Percentiles rank a stretch among this genome's conserved stretches.
Conservation (phyloP, 768 basidiomycete genomes). For the Chalciporus chontae region DNA sequence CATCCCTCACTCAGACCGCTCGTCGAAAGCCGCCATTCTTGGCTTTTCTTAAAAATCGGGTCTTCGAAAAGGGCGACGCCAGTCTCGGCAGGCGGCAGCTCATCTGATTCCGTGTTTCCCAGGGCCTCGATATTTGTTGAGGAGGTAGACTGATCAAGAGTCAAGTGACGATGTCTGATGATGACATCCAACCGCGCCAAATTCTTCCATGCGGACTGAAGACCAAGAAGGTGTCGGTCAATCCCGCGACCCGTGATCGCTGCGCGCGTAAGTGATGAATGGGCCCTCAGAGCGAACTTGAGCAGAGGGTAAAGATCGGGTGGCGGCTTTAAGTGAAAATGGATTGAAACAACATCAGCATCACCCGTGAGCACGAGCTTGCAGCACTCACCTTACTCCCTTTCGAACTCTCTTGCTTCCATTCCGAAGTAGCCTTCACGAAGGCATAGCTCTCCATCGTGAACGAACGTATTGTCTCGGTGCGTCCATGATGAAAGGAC, state of each 20-base stretch:
- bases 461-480: slow-evolving; percentile 82
- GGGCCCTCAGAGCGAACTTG: slow-evolving; percentile 63
- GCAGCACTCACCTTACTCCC: slow-evolving; percentile 11
- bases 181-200: slow-evolving; percentile 26
- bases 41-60: slow-evolving; percentile 65
- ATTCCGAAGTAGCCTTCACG: slow-evolving; percentile 19
- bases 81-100: background rate
- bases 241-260: slow-evolving; percentile 81
- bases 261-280: slow-evolving; percentile 68
- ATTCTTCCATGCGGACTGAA: slow-evolving; percentile 57
- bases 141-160: slow-evolving; percentile 1
- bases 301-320: slow-evolving; percentile 47
- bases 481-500: slow-evolving; percentile 81
- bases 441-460: slow-evolving; percentile 71
- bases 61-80: slow-evolving; percentile 66
- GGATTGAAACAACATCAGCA: background rate
- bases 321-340: slow-evolving; percentile 7
- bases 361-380: background rate
- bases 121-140: background rate
- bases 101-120: background rate
- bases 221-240: slow-evolving; percentile 88
- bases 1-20: slow-evolving; percentile 86
- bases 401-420: slow-evolving; percentile 11
- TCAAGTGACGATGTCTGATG: background rate
- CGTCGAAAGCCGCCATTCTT: slow-evolving; percentile 86